Evolutionary conservation across 176 grass and related monocot genomes (phyloP).

Genomic region (Carex parvula): DNA sequence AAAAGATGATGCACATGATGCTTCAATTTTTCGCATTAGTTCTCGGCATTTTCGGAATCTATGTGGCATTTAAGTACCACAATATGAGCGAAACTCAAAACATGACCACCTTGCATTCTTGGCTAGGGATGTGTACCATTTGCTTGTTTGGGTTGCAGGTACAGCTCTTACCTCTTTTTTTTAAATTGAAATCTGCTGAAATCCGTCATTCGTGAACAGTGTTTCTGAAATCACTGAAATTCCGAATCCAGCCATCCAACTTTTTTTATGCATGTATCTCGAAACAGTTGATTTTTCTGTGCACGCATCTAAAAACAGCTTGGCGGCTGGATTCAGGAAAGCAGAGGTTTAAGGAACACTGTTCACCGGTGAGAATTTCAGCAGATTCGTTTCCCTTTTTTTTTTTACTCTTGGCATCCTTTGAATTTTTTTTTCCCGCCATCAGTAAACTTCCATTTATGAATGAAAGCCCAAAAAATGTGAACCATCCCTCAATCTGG

Average conservation of each 20-base stretch:
- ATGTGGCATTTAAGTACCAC: constrained; percentile 94
- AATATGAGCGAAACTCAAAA: constrained; percentile 36
- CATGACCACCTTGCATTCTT: constrained; percentile 69
- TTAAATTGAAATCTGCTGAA: too few species aligned
- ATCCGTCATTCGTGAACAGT: too few species aligned
- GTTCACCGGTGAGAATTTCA: too few species aligned
- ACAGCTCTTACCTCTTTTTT: neutral
- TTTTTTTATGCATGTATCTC: too few species aligned
- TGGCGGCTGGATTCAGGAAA: too few species aligned
- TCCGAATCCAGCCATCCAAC: too few species aligned
- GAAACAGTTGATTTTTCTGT: too few species aligned
- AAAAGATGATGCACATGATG: constrained; percentile 73
- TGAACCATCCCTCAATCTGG: neutral
- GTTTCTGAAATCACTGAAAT: too few species aligned
- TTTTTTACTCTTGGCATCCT: too few species aligned
- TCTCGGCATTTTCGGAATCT: constrained; percentile 78
- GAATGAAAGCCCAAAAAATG: neutral
- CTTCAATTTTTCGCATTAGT: constrained; percentile 61
- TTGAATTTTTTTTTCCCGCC: neutral
- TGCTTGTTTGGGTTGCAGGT: constrained; percentile 72
- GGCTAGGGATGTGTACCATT: constrained; percentile 75
- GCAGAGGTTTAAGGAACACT: too few species aligned
- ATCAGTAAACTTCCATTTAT: neutral
- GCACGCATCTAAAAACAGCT: too few species aligned
- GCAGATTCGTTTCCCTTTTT: too few species aligned